These are phyloP conservation scores for Solanum piurae DNA, from an alignment of 257 asterid genomes.

Conservation along the genomic window DNA sequence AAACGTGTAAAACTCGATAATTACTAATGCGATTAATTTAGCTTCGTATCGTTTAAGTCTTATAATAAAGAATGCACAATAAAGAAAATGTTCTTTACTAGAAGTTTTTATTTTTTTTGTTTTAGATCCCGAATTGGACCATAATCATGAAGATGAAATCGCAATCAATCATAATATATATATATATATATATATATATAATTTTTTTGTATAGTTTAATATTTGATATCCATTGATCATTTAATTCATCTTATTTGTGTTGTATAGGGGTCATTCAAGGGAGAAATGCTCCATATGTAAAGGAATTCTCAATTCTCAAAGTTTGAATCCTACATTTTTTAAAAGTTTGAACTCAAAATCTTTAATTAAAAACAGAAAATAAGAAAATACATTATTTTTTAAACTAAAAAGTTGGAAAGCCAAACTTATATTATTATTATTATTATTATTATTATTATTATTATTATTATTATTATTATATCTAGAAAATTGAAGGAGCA, in stretches of 20 bases:
- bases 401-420: not conserved
- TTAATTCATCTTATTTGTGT: not conserved
- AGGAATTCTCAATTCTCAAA: not conserved
- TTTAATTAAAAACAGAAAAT: not conserved
- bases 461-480: not conserved
- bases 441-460: not conserved
- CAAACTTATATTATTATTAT: not conserved
- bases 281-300: not conserved
- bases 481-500: not conserved
- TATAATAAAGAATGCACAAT: not conserved
- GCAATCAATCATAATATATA: no score
- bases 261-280: not conserved
- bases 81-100: not conserved
- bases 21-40: not conserved
- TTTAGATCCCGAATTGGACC: not conserved
- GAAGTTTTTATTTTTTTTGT: not conserved
- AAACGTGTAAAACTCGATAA: not conserved
- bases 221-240: not conserved
- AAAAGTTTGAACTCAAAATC: not conserved
- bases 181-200: no score
- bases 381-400: not conserved
- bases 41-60: rapidly evolving
- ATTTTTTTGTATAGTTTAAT: not conserved
- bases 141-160: not conserved
- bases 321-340: not conserved